Base-by-base conservation (phyloP, 2,329 filamentous ascomycete genomes). In the Fusarium pseudograminearum region DNA sequence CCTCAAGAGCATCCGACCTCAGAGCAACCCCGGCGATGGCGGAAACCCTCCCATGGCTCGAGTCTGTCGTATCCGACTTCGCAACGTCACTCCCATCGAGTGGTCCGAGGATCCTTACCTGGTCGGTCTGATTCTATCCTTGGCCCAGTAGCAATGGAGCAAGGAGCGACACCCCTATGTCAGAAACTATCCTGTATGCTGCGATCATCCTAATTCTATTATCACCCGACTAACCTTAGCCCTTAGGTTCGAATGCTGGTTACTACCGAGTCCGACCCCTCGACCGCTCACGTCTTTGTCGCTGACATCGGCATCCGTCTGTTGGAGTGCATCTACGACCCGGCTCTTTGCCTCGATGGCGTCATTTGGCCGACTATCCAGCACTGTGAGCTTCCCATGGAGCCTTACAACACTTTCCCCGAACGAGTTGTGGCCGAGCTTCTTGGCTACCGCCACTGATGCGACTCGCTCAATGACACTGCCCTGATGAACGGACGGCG, bases 131-230 rank as follows among this genome's bases (percentile, higher is more conserved):
- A 18, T 55, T n/a, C 42, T 55, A 9, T 55, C 52, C 16, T 16
- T 55, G 8, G 41, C 52, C 31, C 41, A 55, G 30, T 31, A 18
- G 50, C 26, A 41, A 28, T 56, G 26, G 31, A 33, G 46, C 46
- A 31, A 34, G 46, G 15, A 22, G 20, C 46, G 30, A 11, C 20
- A 34, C 15, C 46, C 30, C 11, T 10, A 24, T 34, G 20, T 48
- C 22, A 11, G 4, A 9, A 5, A 18, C 11, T 24, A 34, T 18
- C 12, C 46, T 11, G 46, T 48, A 34, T 4, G 20, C 7, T 8
- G 2, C 4, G 9, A 3, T 1, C 18, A 4, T 0, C 7, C 12
- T 7, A 1, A 2, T 12, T 22, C 9, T 1, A 7, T 4, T 4
- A 5, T 3, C 3, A 4, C 14, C 16, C 24, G 4, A 2, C 46